A percentile compares a stretch with the other conserved stretches of the same genome.
phyloP scores from a whole-genome alignment of 306 rosid species.

The Medicago ruthenica region DNA sequence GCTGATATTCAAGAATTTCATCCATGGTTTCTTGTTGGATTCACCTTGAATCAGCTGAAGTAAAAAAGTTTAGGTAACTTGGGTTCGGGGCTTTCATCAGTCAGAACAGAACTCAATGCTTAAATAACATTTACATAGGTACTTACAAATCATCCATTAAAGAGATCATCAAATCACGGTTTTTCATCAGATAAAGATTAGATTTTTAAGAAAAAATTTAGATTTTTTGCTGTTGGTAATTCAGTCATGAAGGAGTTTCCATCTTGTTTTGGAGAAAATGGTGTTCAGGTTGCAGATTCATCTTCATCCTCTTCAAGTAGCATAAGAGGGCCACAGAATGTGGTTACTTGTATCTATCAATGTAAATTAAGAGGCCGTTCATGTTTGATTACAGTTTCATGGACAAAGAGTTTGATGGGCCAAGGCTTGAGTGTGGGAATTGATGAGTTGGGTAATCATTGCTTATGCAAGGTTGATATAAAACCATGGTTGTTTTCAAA shows the following conservation, averaged over 20 bases:
- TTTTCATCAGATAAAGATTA: conserved; percentile 35
- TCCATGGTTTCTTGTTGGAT: conserved; percentile 35
- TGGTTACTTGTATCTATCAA: conserved; percentile 79
- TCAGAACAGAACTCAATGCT: no score
- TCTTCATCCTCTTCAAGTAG: conserved; percentile 63
- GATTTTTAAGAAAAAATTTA: conserved; percentile 34
- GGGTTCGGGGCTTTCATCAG: no score
- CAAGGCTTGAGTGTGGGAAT: conserved; percentile 76
- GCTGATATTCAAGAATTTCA: conserved; percentile 44
- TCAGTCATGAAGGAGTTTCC: conserved; percentile 87
- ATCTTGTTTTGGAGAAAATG: conserved; percentile 98
- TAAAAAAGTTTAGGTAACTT: no score
- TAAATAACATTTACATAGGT: no score
- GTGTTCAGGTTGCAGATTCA: conserved; percentile 78
- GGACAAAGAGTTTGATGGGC: conserved; percentile 89
- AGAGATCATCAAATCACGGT: no score
- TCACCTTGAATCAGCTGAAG: conserved; percentile 2
- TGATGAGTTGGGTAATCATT: conserved; percentile 60
- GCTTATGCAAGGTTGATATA: conserved; percentile 78
- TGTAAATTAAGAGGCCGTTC: conserved; percentile 63
- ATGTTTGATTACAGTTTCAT: conserved; percentile 78
- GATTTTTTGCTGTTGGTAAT: conserved; percentile 1
- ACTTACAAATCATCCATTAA: no score
- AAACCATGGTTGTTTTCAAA: conserved; percentile 93
- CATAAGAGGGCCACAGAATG: conserved; percentile 69